Conservation (phyloP, 2,329 filamentous ascomycete species). For the Arthrobotrys iridis region DNA sequence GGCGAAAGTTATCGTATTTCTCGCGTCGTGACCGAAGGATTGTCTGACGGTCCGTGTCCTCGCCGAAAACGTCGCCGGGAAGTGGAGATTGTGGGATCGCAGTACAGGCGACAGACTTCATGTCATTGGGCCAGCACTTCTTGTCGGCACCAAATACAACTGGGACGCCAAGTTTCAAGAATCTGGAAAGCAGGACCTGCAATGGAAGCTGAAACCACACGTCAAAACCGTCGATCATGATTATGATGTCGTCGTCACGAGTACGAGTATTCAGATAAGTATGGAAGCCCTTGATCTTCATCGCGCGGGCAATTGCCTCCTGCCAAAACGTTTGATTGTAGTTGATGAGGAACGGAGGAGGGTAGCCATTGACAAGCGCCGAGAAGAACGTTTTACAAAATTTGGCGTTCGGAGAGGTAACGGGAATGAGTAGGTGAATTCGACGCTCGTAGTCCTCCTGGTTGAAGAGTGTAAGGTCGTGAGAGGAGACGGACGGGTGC, state of each 20-base stretch:
- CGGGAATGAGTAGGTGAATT: slow-evolving; percentile 48
- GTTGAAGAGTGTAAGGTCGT: slow-evolving; percentile 51
- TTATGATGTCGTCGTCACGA: slow-evolving; percentile 66
- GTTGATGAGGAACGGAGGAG: slow-evolving; percentile 50
- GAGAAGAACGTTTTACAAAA: slow-evolving; percentile 54
- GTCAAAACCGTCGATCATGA: slow-evolving; percentile 73
- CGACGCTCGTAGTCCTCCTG: slow-evolving; percentile 38
- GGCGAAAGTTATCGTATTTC: slow-evolving; percentile 55
- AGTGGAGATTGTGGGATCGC: slow-evolving; percentile 61
- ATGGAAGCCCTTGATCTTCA: slow-evolving; percentile 51
- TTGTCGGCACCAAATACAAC: slow-evolving; percentile 65
- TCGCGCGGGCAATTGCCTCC: slow-evolving; percentile 39
- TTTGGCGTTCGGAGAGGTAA: slow-evolving; percentile 43
- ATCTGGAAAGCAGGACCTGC: slow-evolving; percentile 71
- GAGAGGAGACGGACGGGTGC: slow-evolving; percentile 48
- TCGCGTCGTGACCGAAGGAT: slow-evolving; percentile 58
- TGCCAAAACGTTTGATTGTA: slow-evolving; percentile 46
- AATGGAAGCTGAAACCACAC: slow-evolving; percentile 74
- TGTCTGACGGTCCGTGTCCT: slow-evolving; percentile 59
- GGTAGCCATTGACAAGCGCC: slow-evolving; percentile 47
- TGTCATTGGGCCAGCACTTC: slow-evolving; percentile 63
- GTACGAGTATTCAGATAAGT: slow-evolving; percentile 49
- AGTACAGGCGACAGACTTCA: slow-evolving; percentile 62
- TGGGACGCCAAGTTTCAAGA: slow-evolving; percentile 67
- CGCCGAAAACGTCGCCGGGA: slow-evolving; percentile 61